These are phyloP conservation scores for Lodderomyces parapsilosis DNA, from an alignment of 1,139 yeast species.

Conservation along the genomic window DNA sequence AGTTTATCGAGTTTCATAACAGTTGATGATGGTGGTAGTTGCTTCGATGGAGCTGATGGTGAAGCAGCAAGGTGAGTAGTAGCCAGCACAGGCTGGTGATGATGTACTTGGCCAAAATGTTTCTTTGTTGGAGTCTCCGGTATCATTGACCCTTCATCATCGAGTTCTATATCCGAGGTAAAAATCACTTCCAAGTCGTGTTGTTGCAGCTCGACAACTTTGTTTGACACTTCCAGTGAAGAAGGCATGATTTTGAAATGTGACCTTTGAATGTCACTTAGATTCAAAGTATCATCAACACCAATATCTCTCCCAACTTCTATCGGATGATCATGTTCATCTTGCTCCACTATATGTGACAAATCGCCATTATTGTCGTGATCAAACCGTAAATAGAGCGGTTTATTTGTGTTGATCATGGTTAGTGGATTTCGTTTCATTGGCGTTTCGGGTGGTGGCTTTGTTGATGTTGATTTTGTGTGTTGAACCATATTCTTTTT, in stretches of 20 bases:
- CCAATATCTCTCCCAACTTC: slow-evolving; percentile 43
- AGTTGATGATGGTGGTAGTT: background rate
- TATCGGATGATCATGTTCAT: slow-evolving; percentile 24
- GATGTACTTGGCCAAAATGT: background rate
- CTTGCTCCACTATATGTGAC: slow-evolving; percentile 1
- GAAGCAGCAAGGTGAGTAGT: background rate
- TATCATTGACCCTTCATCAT: slow-evolving; percentile 20
- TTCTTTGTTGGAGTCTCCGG: slow-evolving; percentile 47
- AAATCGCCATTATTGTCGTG: slow-evolving; percentile 12
- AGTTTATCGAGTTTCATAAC: background rate
- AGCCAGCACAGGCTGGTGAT: background rate
- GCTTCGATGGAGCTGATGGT: background rate
- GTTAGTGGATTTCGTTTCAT: slow-evolving; percentile 61
- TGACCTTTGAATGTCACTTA: slow-evolving; percentile 20
- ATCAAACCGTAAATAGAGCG: slow-evolving; percentile 17
- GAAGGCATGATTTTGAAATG: slow-evolving; percentile 30
- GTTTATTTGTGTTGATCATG: slow-evolving; percentile 31
- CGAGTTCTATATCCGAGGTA: slow-evolving; percentile 14
- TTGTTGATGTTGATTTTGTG: slow-evolving; percentile 26
- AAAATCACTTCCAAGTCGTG: slow-evolving; percentile 26
- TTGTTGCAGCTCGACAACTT: background rate
- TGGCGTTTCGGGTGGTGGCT: slow-evolving; percentile 75
- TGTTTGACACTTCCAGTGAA: slow-evolving; percentile 8
- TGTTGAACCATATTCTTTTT: slow-evolving; percentile 54
- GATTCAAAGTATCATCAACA: slow-evolving; percentile 7